Conservation (phyloP, 441 rosid genomes). For the Breynia disticha region DNA sequence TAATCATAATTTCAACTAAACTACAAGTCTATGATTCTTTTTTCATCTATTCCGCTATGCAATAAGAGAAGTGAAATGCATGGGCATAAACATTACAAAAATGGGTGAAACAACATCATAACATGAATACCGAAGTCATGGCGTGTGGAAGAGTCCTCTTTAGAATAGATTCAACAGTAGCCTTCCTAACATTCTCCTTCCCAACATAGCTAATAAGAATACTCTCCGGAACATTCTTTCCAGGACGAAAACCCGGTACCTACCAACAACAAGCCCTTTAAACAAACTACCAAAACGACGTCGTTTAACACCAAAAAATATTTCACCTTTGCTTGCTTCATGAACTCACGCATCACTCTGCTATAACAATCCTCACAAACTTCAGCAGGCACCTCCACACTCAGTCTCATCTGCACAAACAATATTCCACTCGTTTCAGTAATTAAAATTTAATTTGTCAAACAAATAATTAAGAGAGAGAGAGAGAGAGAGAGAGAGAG, state of each 20-base stretch:
- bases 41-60: too few species aligned
- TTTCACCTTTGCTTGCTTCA: slow-evolving; percentile 62
- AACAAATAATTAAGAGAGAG: background rate
- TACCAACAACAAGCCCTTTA: slow-evolving; percentile 11
- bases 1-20: background rate
- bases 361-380: slow-evolving; percentile 76
- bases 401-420: slow-evolving; percentile 47
- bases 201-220: slow-evolving; percentile 65
- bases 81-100: background rate
- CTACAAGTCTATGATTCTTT: too few species aligned
- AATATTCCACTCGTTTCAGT: background rate
- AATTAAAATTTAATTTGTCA: background rate
- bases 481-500: background rate
- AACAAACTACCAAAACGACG: background rate
- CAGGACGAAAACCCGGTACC: slow-evolving; percentile 93
- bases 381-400: slow-evolving; percentile 61
- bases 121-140: slow-evolving; percentile 50
- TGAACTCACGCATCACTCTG: slow-evolving; percentile 56
- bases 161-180: slow-evolving; percentile 78
- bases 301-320: too few species aligned
- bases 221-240: slow-evolving; percentile 62
- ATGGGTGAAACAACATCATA: too few species aligned
- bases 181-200: slow-evolving; percentile 54
- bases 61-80: background rate
- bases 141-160: slow-evolving; percentile 96